Conservation (phyloP, 2,329 filamentous ascomycete genomes). For the Alternaria sp. region DNA sequence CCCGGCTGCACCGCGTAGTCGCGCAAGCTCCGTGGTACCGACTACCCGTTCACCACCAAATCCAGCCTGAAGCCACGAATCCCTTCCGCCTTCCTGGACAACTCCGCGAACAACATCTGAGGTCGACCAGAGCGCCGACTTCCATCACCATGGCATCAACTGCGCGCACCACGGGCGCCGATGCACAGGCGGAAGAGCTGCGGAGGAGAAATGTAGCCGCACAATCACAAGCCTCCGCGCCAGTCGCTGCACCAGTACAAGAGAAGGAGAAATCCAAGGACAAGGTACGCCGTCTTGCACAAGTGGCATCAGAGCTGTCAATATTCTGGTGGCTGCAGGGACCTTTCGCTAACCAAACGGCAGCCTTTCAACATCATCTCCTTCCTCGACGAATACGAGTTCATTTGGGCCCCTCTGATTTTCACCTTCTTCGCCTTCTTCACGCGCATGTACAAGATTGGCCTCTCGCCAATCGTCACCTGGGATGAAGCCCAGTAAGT, state of each 20-base stretch:
- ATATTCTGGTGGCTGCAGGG: conserved; percentile 1
- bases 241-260: conserved; percentile 40
- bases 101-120: neutral
- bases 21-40: conserved; percentile 16
- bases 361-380: conserved; percentile 64
- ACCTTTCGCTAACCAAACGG: conserved; percentile 20
- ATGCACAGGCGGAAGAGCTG: conserved; percentile 52
- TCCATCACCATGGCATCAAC: conserved; percentile 35
- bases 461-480: conserved; percentile 72
- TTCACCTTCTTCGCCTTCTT: conserved; percentile 69
- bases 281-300: conserved; percentile 46
- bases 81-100: conserved; percentile 10
- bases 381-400: conserved; percentile 68
- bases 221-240: conserved; percentile 27
- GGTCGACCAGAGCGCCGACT: neutral
- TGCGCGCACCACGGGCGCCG: conserved; percentile 49
- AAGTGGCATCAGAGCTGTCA: conserved; percentile 5
- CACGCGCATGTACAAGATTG: conserved; percentile 72
- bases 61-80: conserved; percentile 21
- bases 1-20: conserved; percentile 6
- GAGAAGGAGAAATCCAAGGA: conserved; percentile 56
- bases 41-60: conserved; percentile 20
- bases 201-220: conserved; percentile 53
- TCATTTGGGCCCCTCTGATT: conserved; percentile 67
- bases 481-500: conserved; percentile 79